Evolutionary conservation across 441 rosid species (phyloP).

Genomic region (Melianthus villosus): DNA sequence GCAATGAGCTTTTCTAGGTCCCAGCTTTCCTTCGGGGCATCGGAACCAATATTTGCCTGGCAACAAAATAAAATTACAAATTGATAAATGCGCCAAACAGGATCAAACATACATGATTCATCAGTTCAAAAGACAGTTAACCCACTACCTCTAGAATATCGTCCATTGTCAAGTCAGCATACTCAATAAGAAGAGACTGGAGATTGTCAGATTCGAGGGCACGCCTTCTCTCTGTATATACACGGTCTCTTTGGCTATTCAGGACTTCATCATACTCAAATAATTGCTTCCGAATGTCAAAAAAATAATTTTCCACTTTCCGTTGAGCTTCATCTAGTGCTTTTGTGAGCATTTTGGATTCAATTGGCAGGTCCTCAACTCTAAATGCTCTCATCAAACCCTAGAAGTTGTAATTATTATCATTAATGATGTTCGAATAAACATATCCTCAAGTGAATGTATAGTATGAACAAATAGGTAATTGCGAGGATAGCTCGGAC

Average conservation of each 20-base stretch:
- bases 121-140: constrained; percentile 3
- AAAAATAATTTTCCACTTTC: constrained; percentile 90
- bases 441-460: constrained; percentile 1
- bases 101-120: background rate
- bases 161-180: constrained; percentile 94
- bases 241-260: constrained; percentile 95
- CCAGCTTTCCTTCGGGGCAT: constrained; percentile 65
- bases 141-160: constrained; percentile 73
- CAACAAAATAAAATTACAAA: constrained; percentile 7
- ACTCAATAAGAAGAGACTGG: constrained; percentile 72
- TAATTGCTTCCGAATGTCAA: constrained; percentile 80
- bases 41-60: constrained; percentile 85
- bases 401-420: constrained; percentile 26
- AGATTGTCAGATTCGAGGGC: constrained; percentile 83
- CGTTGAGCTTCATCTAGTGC: constrained; percentile 96
- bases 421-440: constrained; percentile 9
- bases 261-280: constrained; percentile 92
- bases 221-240: constrained; percentile 85
- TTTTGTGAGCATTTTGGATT: constrained; percentile 88
- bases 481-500: constrained; percentile 19
- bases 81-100: constrained; percentile 5
- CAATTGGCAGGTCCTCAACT: constrained; percentile 90
- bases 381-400: constrained; percentile 96
- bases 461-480: constrained; percentile 7
- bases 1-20: constrained; percentile 85